Evolutionary conservation across 2,329 filamentous ascomycete genomes (phyloP).

Genomic region (Albifimbria verrucaria): DNA sequence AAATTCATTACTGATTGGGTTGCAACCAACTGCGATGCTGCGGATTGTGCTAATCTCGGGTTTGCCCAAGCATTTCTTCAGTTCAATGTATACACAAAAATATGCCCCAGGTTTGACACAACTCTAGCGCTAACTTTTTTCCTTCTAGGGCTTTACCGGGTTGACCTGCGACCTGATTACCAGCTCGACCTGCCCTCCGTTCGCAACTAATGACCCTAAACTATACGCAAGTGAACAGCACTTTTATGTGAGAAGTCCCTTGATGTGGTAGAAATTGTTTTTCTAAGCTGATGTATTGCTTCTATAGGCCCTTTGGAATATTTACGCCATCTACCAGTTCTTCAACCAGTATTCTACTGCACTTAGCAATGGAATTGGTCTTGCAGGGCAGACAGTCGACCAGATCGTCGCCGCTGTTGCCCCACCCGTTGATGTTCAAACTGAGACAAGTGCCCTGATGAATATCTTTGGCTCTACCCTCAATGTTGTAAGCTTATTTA

Average conservation of each 20-base stretch:
- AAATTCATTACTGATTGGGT: conserved; percentile 21
- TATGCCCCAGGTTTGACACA: neutral
- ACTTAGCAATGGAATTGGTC: conserved; percentile 18
- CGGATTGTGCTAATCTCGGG: conserved; percentile 18
- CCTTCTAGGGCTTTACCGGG: conserved; percentile 12
- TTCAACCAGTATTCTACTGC: conserved; percentile 25
- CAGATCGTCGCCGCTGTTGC: conserved; percentile 21
- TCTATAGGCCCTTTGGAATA: conserved; percentile 20
- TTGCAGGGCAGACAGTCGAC: conserved; percentile 20
- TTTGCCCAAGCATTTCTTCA: conserved; percentile 23
- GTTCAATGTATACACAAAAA: conserved; percentile 13
- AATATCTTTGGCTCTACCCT: conserved; percentile 13
- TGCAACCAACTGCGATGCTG: conserved; percentile 18
- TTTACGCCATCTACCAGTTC: conserved; percentile 22
- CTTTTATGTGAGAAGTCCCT: conserved; percentile 20
- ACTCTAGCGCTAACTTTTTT: too few relatives aligned
- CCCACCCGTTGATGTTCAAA: conserved; percentile 15
- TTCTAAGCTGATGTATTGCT: neutral
- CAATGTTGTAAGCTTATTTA: conserved; percentile 15
- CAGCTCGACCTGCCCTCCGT: conserved; percentile 18
- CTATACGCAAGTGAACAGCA: conserved; percentile 19
- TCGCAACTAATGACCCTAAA: conserved; percentile 9
- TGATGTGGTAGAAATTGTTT: neutral
- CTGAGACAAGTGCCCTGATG: conserved; percentile 11
- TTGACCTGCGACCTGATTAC: conserved; percentile 22